phyloP scores from a whole-genome alignment of 2,329 filamentous ascomycete species.

The Apiospora pterosperma region DNA sequence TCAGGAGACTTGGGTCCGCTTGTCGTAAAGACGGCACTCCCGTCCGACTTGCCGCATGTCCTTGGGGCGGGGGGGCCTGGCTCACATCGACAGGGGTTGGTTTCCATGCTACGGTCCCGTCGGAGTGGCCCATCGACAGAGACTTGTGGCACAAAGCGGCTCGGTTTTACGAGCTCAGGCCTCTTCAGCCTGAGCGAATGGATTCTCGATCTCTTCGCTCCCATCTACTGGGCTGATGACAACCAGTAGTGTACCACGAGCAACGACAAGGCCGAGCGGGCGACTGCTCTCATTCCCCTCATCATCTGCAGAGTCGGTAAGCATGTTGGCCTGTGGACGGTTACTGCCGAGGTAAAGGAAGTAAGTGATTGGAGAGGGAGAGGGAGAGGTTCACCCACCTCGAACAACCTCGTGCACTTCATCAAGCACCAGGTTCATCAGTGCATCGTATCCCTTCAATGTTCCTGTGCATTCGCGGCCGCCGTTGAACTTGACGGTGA shows the following conservation, averaged over 20 bases:
- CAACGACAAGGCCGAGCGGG: constrained; percentile 81
- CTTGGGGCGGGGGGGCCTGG: not conserved
- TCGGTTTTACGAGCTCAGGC: constrained; percentile 33
- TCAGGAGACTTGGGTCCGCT: not conserved
- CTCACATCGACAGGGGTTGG: not conserved
- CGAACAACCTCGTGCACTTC: constrained; percentile 87
- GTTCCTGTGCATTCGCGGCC: constrained; percentile 85
- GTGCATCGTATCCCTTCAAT: constrained; percentile 91
- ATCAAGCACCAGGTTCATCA: constrained; percentile 97
- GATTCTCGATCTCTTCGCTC: constrained; percentile 93
- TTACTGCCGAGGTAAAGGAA: not conserved
- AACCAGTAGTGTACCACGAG: constrained; percentile 87
- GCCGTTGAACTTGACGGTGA: constrained; percentile 94
- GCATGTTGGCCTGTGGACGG: not conserved
- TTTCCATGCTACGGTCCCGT: not conserved
- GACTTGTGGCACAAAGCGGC: constrained; percentile 5
- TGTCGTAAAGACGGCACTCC: not conserved
- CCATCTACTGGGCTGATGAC: constrained; percentile 91
- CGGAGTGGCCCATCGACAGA: not conserved
- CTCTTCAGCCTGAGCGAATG: constrained; percentile 76
- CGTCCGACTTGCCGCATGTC: not conserved
- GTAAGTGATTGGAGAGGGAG: not conserved
- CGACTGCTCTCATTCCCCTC: constrained; percentile 84
- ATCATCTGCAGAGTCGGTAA: constrained; percentile 61
- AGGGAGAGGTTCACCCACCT: constrained; percentile 53